Evolutionary conservation across 2,329 filamentous ascomycete species (phyloP).

Genomic region (Metarhizium guizhouense): DNA sequence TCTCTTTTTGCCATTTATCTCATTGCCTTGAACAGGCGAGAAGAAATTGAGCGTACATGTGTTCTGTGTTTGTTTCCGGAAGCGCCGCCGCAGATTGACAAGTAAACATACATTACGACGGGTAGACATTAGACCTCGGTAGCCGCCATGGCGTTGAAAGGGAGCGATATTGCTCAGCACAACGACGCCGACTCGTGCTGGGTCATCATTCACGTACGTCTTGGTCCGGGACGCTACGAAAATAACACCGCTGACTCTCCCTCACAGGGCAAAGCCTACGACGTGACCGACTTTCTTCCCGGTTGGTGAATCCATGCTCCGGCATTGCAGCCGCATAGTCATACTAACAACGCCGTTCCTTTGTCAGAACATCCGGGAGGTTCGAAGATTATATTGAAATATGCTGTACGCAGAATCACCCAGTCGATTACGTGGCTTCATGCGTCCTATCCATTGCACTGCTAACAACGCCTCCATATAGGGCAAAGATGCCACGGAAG

Average conservation of each 20-base stretch:
- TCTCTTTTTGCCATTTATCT: no score
- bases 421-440: background rate
- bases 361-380: slow-evolving; percentile 73
- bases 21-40: no score
- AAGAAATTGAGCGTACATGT: background rate
- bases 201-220: slow-evolving; percentile 71
- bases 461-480: slow-evolving; percentile 12
- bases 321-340: background rate
- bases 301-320: slow-evolving; percentile 33
- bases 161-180: slow-evolving; percentile 56
- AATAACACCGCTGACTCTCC: background rate
- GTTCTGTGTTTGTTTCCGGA: no score
- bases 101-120: no score
- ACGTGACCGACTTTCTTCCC: slow-evolving; percentile 83
- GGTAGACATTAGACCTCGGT: background rate
- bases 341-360: background rate
- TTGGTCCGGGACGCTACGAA: background rate
- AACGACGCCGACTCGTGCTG: slow-evolving; percentile 77
- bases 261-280: slow-evolving; percentile 67
- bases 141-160: slow-evolving; percentile 34
- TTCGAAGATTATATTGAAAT: slow-evolving; percentile 90
- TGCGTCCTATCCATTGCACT: background rate
- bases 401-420: slow-evolving; percentile 48
- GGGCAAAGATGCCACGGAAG: slow-evolving; percentile 88
- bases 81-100: no score